Conservation (phyloP, 352 stramenopile species). For the Poterioochromonas sp. region DNA sequence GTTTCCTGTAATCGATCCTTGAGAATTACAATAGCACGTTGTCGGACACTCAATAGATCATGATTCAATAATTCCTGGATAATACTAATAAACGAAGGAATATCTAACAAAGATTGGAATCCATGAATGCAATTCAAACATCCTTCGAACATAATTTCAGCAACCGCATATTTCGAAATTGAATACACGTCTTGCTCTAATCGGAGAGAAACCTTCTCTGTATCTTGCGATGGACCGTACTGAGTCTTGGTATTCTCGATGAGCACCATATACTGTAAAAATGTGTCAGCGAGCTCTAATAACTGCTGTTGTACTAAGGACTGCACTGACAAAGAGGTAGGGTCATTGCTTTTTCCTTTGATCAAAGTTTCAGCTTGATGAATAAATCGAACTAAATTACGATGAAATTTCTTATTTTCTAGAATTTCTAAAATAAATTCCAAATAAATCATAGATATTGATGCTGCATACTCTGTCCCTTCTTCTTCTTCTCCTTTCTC, state of each 20-base stretch:
- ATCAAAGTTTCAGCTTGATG: not conserved
- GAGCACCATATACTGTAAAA: not conserved
- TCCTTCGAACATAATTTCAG: not conserved
- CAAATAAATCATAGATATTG: slow-evolving; percentile 7
- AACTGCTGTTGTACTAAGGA: not conserved
- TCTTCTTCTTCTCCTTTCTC: no score
- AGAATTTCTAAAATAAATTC: slow-evolving; percentile 25
- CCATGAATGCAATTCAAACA: slow-evolving; percentile 35
- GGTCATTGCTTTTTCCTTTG: not conserved
- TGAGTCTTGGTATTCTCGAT: not conserved
- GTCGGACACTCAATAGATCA: slow-evolving; percentile 36
- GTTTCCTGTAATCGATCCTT: not conserved
- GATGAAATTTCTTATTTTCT: slow-evolving; percentile 14
- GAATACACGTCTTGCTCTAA: not conserved
- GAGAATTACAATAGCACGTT: slow-evolving; percentile 40
- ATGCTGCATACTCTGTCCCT: not conserved
- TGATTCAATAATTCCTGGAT: slow-evolving; percentile 42
- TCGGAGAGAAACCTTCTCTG: not conserved
- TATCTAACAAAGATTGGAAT: slow-evolving; percentile 40
- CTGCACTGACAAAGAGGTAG: not conserved
- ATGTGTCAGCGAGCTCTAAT: not conserved
- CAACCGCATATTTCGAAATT: not conserved
- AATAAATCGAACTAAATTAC: not conserved
- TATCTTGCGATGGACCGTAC: not conserved
- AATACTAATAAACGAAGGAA: slow-evolving; percentile 42